Percentiles rank a stretch among this genome's conserved stretches.
phyloP scores from a whole-genome alignment of 352 stramenopile genomes.

The Phytophthora aleatoria region DNA sequence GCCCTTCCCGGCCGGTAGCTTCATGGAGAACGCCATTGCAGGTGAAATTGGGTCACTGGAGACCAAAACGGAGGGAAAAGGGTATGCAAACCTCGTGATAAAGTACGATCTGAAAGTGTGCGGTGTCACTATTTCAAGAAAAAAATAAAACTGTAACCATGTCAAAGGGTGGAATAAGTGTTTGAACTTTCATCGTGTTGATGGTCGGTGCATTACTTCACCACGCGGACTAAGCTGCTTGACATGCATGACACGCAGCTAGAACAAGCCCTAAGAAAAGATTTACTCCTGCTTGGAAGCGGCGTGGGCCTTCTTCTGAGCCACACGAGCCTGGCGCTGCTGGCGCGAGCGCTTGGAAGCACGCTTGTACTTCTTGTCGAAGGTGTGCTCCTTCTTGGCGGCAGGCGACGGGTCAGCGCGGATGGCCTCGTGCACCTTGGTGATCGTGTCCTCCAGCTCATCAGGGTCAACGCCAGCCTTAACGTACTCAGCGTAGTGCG shows the following conservation, averaged over 20 bases:
- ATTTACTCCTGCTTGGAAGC: conserved; percentile 55
- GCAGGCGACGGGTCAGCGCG: conserved; percentile 94
- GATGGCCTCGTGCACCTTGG: conserved; percentile 97
- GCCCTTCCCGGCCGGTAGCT: conserved; percentile 48
- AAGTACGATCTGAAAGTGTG: conserved; percentile 1
- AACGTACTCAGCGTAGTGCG: conserved; percentile 97
- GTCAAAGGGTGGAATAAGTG: conserved; percentile 7
- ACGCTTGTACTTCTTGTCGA: conserved; percentile 96
- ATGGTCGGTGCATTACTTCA: conserved; percentile 17
- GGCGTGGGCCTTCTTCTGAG: conserved; percentile 97
- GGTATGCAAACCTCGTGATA: too few species aligned
- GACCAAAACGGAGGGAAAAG: neutral
- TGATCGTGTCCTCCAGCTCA: conserved; percentile 92
- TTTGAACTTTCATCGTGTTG: conserved; percentile 51
- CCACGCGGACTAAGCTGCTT: conserved; percentile 11
- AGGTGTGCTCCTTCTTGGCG: conserved; percentile 91
- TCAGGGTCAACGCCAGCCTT: conserved; percentile 92
- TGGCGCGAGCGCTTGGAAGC: conserved; percentile 93
- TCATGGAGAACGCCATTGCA: conserved; percentile 71
- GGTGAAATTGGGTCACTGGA: neutral
- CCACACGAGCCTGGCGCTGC: conserved; percentile 95
- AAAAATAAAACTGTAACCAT: neutral
- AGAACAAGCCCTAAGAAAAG: conserved; percentile 11
- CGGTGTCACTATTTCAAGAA: neutral
- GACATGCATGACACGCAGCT: neutral